phyloP scores from a whole-genome alignment of 352 stramenopile genomes.

The Phytophthora sansomeana region DNA sequence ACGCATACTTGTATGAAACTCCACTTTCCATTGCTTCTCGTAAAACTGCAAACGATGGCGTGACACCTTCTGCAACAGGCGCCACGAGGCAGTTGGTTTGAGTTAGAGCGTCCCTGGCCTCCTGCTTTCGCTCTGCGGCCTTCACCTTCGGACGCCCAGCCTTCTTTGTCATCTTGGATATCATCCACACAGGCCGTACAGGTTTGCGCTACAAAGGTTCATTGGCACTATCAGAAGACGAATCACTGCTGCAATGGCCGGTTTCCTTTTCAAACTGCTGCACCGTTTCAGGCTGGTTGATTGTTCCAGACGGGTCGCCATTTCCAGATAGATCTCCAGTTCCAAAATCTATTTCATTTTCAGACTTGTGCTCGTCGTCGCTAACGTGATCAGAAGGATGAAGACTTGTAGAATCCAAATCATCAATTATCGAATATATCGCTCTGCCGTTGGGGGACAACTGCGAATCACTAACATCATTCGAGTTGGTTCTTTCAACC shows the following conservation, averaged over 20 bases:
- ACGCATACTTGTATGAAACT: background rate
- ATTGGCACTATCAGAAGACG: too few species aligned
- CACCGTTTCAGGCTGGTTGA: too few species aligned
- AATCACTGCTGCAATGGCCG: too few species aligned
- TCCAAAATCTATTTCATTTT: too few species aligned
- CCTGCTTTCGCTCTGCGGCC: background rate
- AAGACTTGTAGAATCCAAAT: background rate
- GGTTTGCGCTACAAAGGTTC: too few species aligned
- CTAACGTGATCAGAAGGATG: too few species aligned
- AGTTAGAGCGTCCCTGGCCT: background rate
- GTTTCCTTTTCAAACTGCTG: too few species aligned
- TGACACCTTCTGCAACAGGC: background rate
- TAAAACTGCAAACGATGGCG: constrained; percentile 1
- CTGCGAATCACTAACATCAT: background rate
- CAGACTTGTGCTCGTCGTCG: too few species aligned
- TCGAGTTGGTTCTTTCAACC: background rate
- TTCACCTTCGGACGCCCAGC: background rate
- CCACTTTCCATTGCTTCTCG: background rate
- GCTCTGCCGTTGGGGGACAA: background rate
- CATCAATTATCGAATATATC: background rate
- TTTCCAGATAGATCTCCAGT: too few species aligned
- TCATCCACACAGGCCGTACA: background rate
- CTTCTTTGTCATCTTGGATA: background rate
- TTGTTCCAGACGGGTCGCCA: too few species aligned
- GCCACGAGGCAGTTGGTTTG: background rate